These are phyloP conservation scores for Lasiosphaeria ovina DNA, from an alignment of 495 filamentous ascomycete genomes.

Conservation along the genomic window DNA sequence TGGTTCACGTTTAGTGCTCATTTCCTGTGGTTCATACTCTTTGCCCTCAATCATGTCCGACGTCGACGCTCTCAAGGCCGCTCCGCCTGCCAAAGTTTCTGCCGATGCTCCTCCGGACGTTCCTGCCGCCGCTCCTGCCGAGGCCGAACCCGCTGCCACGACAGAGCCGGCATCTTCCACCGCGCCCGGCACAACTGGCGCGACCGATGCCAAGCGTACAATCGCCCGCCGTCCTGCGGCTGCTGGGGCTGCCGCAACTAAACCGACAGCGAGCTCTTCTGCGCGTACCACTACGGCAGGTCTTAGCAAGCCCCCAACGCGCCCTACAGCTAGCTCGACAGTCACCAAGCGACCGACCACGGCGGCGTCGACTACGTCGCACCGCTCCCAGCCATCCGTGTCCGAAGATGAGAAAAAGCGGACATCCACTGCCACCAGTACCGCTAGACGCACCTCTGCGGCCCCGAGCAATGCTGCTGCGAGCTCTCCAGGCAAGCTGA, in stretches of 20 bases:
- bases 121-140: conserved; percentile 31
- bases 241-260: conserved; percentile 32
- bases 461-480: conserved; percentile 29
- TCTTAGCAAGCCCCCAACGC: conserved; percentile 40
- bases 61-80: conserved; percentile 44
- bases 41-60: neutral
- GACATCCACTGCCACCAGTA: conserved; percentile 24
- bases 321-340: conserved; percentile 30
- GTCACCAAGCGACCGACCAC: conserved; percentile 38
- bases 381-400: conserved; percentile 43
- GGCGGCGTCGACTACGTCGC: conserved; percentile 31
- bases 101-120: no score
- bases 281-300: conserved; percentile 33
- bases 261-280: conserved; percentile 38
- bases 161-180: conserved; percentile 24
- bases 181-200: conserved; percentile 27
- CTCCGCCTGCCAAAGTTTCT: conserved; percentile 37
- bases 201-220: conserved; percentile 31
- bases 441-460: conserved; percentile 42
- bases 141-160: conserved; percentile 26
- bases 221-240: conserved; percentile 17
- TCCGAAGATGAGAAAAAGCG: conserved; percentile 50
- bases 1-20: no score
- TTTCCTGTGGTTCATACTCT: no score
- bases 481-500: conserved; percentile 41